phyloP scores from a whole-genome alignment of 2,329 filamentous ascomycete species.

The Xylariaceae sp. region DNA sequence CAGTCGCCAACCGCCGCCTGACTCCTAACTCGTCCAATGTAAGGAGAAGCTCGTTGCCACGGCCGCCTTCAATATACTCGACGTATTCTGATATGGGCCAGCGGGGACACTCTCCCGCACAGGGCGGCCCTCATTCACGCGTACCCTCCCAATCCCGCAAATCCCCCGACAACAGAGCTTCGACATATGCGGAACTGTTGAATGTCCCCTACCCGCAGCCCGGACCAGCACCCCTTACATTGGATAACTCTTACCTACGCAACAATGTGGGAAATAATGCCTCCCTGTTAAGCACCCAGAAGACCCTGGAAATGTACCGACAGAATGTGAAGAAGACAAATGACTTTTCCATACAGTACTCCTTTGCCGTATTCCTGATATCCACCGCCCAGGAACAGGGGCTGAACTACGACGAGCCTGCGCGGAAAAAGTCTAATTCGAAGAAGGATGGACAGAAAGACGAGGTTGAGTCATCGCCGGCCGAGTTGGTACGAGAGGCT shows the following conservation, averaged over 20 bases:
- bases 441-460: constrained; percentile 34
- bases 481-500: constrained; percentile 77
- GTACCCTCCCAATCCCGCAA: constrained; percentile 48
- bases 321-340: constrained; percentile 97
- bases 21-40: constrained; percentile 53
- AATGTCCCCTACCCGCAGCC: constrained; percentile 77
- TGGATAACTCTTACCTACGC: constrained; percentile 79
- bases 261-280: constrained; percentile 81
- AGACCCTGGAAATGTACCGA: constrained; percentile 96
- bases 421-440: constrained; percentile 42
- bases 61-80: constrained; percentile 74
- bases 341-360: constrained; percentile 85
- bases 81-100: constrained; percentile 62
- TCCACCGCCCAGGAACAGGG: constrained; percentile 79
- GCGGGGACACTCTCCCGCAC: constrained; percentile 57
- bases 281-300: constrained; percentile 81
- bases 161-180: constrained; percentile 50
- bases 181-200: constrained; percentile 55
- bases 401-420: constrained; percentile 45
- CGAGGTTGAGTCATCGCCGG: constrained; percentile 45
- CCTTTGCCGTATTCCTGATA: constrained; percentile 92
- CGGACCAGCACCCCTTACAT: constrained; percentile 56
- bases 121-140: constrained; percentile 39
- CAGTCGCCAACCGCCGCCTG: constrained; percentile 55
- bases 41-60: constrained; percentile 53